These are phyloP conservation scores for Rhizophora mangle DNA, from an alignment of 345 rosid genomes.

Conservation along the genomic window DNA sequence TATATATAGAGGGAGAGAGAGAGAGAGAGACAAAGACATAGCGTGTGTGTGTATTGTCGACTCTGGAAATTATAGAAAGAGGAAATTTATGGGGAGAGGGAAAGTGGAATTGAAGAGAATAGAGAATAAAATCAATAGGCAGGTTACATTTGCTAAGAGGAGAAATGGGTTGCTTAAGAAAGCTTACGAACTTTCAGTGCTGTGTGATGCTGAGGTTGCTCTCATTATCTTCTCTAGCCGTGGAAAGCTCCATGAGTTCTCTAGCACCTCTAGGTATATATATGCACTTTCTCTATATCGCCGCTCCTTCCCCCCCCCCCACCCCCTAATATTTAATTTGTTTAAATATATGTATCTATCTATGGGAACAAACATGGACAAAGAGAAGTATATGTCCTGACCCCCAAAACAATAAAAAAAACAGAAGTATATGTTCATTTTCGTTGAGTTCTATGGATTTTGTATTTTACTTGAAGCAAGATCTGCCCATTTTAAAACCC, in stretches of 20 bases:
- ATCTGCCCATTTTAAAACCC: conserved; percentile 21
- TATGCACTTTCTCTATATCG: background rate
- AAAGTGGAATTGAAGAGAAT: conserved; percentile 63
- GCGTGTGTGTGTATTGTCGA: background rate
- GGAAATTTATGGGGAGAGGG: conserved; percentile 52
- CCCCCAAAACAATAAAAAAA: background rate
- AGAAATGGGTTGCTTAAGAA: conserved; percentile 67
- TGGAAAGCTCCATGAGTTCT: conserved; percentile 58
- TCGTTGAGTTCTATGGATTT: background rate
- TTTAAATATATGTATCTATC: too few relatives aligned
- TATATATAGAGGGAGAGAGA: background rate
- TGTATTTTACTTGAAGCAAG: background rate
- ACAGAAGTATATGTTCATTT: background rate
- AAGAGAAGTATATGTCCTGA: background rate
- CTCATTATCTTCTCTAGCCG: conserved; percentile 58
- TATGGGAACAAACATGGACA: too few relatives aligned
- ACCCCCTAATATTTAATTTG: too few relatives aligned
- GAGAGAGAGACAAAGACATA: background rate
- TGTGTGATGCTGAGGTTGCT: conserved; percentile 65
- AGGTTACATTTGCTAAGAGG: conserved; percentile 64
- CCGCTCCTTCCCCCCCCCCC: too few relatives aligned
- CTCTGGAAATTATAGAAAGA: background rate
- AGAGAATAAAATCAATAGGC: conserved; percentile 68
- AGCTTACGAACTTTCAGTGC: conserved; percentile 61
- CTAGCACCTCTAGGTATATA: conserved; percentile 49